Base-by-base conservation (phyloP, 805 yeast genomes). In the Starmera dryadoides region DNA sequence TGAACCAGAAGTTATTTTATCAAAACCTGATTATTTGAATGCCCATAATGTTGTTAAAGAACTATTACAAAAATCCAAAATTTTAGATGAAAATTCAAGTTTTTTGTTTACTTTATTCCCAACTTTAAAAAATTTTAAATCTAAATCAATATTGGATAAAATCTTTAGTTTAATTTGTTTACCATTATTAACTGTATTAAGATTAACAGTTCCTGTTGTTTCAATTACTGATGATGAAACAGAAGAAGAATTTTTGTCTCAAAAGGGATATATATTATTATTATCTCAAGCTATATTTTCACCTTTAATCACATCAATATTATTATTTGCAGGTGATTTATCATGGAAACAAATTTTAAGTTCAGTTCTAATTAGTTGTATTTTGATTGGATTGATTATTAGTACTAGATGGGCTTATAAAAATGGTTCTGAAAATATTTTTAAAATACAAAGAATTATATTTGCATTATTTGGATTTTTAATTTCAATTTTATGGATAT, bases 401-500 rank as follows among this genome's bases (percentile, higher is more conserved):
- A n/a, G 34, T 18, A 7, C 21, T 15, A 42, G n/a, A 30, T 33
- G 36, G 8, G 17, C 14, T n/a, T 43, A 28, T 22, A 38, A 39
- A 19, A 30, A 38, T 5, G 14, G 21, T n/a, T 18, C 12, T 36
- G 3, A 18, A 38, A 2, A 9, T 17, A 3, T 23, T 2, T 25
- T 35, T 10, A 39, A 40, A 16, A 6, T 33, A 3, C 18, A 33
- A n/a, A 23, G 39, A 15, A 32, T 42, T 9, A 3, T 39, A 21
- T 12, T 42, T 15, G 32, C 86, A 0, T 42, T 68, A 1, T 16
- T 70, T 3, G 96, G 96, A 1, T 91, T 91, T 50, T 42, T 73
- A 1, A 62, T 80, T 14, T 72, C 94, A 2, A 68, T 89, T 10
- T 58, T 77, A 3, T 83, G 94, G 82, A 83, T 89, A 16, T 75